Percentiles rank a stretch among this genome's conserved stretches.
Evolutionary conservation across 352 stramenopile species (phyloP).

Genomic region (Pythium chondricola): DNA sequence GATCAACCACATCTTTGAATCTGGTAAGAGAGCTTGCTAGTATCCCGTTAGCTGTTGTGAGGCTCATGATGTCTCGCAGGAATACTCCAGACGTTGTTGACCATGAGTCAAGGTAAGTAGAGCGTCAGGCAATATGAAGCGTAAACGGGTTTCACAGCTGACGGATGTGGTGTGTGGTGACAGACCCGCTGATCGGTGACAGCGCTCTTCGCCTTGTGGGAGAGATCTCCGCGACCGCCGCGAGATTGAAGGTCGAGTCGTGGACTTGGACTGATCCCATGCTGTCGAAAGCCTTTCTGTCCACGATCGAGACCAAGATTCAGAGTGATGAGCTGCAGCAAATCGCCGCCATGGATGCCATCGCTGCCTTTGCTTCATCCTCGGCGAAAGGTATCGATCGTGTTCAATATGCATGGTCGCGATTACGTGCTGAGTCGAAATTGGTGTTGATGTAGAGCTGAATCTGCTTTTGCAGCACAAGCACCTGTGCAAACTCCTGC

Average conservation of each 20-base stretch:
- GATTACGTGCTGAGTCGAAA: slow-evolving; percentile 1
- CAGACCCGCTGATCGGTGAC: slow-evolving; percentile 74
- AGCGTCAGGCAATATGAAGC: background rate
- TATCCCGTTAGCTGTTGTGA: background rate
- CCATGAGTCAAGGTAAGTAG: slow-evolving; percentile 53
- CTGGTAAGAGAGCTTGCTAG: slow-evolving; percentile 33
- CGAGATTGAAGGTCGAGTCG: slow-evolving; percentile 53
- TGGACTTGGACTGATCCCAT: slow-evolving; percentile 75
- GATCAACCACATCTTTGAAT: slow-evolving; percentile 72
- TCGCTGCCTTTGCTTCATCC: slow-evolving; percentile 70
- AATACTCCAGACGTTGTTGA: slow-evolving; percentile 52
- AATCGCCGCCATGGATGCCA: slow-evolving; percentile 80
- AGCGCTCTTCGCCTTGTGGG: slow-evolving; percentile 73
- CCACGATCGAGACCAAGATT: slow-evolving; percentile 62
- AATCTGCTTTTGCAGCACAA: slow-evolving; percentile 66
- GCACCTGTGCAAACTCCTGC: slow-evolving; percentile 50
- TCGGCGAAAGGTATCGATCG: slow-evolving; percentile 80
- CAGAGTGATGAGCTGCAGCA: slow-evolving; percentile 66
- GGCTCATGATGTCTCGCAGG: slow-evolving; percentile 19
- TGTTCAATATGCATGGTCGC: background rate
- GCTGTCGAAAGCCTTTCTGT: slow-evolving; percentile 73
- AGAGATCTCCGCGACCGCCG: slow-evolving; percentile 64
- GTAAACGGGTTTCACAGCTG: too few species aligned
- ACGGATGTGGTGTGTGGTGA: too few species aligned
- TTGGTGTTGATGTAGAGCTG: slow-evolving; percentile 34